phyloP scores from a whole-genome alignment of 2,329 filamentous ascomycete species.

The Aureobasidium sp. region DNA sequence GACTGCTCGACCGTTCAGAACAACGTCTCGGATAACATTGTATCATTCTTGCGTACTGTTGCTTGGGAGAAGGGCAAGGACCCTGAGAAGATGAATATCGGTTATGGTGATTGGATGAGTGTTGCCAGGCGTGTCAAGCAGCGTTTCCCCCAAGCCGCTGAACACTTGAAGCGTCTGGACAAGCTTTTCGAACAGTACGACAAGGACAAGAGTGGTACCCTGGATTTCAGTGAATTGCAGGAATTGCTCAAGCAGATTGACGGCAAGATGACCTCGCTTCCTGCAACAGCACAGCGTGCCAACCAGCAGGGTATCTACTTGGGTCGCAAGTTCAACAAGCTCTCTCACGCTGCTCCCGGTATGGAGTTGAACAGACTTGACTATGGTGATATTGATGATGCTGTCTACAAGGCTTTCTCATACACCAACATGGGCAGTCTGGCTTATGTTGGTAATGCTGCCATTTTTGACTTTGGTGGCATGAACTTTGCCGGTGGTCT shows the following conservation, averaged over 20 bases:
- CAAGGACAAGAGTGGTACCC: constrained; percentile 82
- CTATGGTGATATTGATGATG: constrained; percentile 85
- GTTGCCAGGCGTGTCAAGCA: constrained; percentile 77
- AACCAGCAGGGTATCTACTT: constrained; percentile 95
- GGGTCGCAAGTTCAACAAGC: constrained; percentile 86
- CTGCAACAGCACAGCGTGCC: constrained; percentile 90
- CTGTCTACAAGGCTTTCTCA: constrained; percentile 88
- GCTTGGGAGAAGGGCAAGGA: constrained; percentile 90
- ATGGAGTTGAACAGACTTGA: constrained; percentile 70
- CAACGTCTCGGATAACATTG: constrained; percentile 85
- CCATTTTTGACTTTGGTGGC: constrained; percentile 83
- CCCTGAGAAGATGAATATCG: constrained; percentile 77
- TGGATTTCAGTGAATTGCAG: constrained; percentile 86
- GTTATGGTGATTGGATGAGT: constrained; percentile 78
- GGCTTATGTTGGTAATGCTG: constrained; percentile 93
- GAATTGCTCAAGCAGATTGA: constrained; percentile 90
- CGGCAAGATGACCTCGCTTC: constrained; percentile 84
- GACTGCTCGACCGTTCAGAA: constrained; percentile 97
- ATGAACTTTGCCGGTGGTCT: constrained; percentile 73
- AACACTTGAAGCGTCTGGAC: constrained; percentile 81
- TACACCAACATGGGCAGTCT: constrained; percentile 87
- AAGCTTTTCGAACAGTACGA: constrained; percentile 88
- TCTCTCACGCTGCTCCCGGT: constrained; percentile 68
- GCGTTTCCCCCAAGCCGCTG: constrained; percentile 82
- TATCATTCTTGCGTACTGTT: constrained; percentile 78